Conservation (phyloP, 257 asterid species). For the Datura wrightii region DNA sequence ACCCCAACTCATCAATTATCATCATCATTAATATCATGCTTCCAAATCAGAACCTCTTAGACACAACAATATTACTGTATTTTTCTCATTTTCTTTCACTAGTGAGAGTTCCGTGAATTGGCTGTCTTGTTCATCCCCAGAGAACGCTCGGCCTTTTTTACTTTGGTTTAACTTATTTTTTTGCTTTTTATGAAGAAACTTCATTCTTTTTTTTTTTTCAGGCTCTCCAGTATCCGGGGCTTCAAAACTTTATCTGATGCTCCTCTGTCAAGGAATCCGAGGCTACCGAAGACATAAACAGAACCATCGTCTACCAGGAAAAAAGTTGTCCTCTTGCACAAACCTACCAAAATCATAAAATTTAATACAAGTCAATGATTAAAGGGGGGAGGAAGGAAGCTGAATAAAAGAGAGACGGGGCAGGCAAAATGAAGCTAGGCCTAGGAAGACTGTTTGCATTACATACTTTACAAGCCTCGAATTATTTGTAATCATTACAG, state of each 20-base stretch:
- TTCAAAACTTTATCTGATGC: slow-evolving; percentile 60
- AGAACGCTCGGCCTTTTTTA: too few species aligned
- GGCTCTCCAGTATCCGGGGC: slow-evolving; percentile 67
- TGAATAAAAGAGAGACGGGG: neutral
- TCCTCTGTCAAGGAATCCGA: slow-evolving; percentile 71
- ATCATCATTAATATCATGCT: too few species aligned
- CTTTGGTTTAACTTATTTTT: too few species aligned
- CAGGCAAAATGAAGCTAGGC: neutral
- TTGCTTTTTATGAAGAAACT: too few species aligned
- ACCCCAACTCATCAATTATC: too few species aligned
- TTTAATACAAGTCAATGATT: neutral
- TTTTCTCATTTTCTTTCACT: too few species aligned
- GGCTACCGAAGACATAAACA: slow-evolving; percentile 79
- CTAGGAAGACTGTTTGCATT: neutral
- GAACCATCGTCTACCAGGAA: slow-evolving; percentile 74
- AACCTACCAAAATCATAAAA: slow-evolving; percentile 47
- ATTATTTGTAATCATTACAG: neutral
- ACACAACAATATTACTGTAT: too few species aligned
- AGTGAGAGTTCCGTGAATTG: too few species aligned
- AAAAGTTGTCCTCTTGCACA: slow-evolving; percentile 87
- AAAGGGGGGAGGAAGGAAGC: neutral
- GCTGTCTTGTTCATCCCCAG: too few species aligned
- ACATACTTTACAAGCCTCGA: neutral
- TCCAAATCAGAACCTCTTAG: too few species aligned
- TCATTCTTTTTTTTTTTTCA: slow-evolving; percentile 33